Percentiles rank a stretch among this genome's conserved stretches.
Evolutionary conservation across 2,329 filamentous ascomycete species (phyloP).

Genomic region (Colletotrichum tofieldiae): DNA sequence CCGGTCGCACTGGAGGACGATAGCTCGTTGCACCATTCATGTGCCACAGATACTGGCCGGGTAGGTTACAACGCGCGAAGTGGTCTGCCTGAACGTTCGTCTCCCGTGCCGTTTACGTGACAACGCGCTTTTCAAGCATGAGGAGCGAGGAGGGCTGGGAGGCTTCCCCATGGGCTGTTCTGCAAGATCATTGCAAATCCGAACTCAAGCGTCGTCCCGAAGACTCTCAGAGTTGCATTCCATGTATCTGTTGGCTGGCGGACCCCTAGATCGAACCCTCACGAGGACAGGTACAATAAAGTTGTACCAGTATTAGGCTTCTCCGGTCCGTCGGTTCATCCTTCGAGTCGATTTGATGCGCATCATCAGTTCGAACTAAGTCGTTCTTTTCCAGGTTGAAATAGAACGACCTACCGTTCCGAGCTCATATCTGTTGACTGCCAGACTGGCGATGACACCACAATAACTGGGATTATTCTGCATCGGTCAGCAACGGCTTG

Average conservation of each 20-base stretch:
- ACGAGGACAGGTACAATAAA: neutral
- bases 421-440: neutral
- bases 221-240: neutral
- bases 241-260: too few species aligned
- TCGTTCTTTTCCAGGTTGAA: neutral
- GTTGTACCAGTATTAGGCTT: conserved; percentile 6
- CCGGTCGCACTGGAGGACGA: neutral
- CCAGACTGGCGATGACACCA: neutral
- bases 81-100: conserved; percentile 17
- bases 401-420: neutral
- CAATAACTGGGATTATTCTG: neutral
- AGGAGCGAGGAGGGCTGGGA: neutral
- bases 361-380: too few species aligned
- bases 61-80: conserved; percentile 5
- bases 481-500: too few species aligned
- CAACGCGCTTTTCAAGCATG: neutral
- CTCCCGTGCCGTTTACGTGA: conserved; percentile 31
- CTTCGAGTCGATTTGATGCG: neutral
- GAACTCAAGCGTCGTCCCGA: neutral
- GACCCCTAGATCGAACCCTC: neutral
- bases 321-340: conserved; percentile 38
- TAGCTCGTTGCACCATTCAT: conserved; percentile 7
- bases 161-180: neutral
- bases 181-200: neutral
- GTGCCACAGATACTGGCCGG: conserved; percentile 17